Evolutionary conservation across 768 basidiomycete species (phyloP).

Genomic region (Suillus tomentosus): DNA sequence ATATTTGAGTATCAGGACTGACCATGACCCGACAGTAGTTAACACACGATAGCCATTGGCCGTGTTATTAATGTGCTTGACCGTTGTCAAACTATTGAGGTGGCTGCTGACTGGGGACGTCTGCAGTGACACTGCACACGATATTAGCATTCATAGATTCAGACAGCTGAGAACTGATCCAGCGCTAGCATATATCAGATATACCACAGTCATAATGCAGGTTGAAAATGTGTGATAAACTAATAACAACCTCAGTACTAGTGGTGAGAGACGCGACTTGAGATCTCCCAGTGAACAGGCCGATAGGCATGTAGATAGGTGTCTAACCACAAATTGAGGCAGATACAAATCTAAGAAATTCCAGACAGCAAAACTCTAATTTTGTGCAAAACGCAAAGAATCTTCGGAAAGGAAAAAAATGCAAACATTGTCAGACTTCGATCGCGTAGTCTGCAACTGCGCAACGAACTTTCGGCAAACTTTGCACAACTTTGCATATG

Average conservation of each 20-base stretch:
- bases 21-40: neutral
- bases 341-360: too few relatives aligned
- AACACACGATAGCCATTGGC: too few relatives aligned
- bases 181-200: neutral
- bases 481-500: neutral
- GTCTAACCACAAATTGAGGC: too few relatives aligned
- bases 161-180: neutral
- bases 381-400: too few relatives aligned
- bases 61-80: neutral
- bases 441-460: too few relatives aligned
- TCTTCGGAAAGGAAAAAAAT: too few relatives aligned
- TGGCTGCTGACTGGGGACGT: neutral
- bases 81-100: neutral
- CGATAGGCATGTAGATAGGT: too few relatives aligned
- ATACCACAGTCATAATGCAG: neutral
- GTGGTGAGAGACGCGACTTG: neutral
- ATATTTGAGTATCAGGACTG: neutral
- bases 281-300: too few relatives aligned
- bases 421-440: too few relatives aligned
- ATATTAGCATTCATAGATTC: neutral
- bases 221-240: neutral
- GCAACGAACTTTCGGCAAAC: too few relatives aligned
- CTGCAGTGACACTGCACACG: neutral
- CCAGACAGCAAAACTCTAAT: too few relatives aligned
- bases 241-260: neutral